A percentile compares a stretch with the other conserved stretches of the same genome.
Evolutionary conservation across 2,329 filamentous ascomycete species (phyloP).

Genomic region (Ceratocystis variospora): DNA sequence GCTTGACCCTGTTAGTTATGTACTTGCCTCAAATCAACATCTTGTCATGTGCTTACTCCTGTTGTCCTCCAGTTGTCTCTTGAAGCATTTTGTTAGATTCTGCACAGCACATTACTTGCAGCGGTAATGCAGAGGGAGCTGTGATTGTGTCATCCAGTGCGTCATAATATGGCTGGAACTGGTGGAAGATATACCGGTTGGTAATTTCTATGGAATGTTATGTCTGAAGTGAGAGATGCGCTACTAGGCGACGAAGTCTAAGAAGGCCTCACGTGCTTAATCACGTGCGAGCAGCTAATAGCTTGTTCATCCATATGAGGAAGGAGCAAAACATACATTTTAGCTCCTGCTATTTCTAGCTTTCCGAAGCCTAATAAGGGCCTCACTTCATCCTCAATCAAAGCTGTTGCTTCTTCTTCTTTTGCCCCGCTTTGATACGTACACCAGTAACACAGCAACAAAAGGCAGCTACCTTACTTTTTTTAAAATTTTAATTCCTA

Average conservation of each 20-base stretch:
- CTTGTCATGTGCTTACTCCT: neutral
- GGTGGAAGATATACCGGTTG: no score
- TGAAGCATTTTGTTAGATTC: neutral
- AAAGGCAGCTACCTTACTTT: no score
- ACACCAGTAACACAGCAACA: neutral
- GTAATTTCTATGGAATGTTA: no score
- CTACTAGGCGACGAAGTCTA: no score
- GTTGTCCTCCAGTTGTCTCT: neutral
- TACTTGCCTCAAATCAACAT: neutral
- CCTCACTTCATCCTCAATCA: neutral
- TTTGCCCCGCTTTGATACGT: constrained; percentile 5
- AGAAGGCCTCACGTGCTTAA: no score
- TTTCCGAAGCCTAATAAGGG: neutral
- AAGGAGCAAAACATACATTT: neutral
- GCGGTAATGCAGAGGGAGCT: neutral
- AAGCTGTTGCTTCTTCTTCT: neutral
- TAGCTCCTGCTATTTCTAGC: neutral
- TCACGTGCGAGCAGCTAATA: no score
- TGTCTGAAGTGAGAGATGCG: no score
- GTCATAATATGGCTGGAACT: no score
- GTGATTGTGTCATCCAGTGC: no score
- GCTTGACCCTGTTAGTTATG: neutral
- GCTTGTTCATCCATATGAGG: neutral
- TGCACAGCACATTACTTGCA: neutral
- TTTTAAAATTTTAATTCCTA: no score